These are phyloP conservation scores for Diospyros lotus DNA, from an alignment of 148 eudicot species.

Conservation along the genomic window DNA sequence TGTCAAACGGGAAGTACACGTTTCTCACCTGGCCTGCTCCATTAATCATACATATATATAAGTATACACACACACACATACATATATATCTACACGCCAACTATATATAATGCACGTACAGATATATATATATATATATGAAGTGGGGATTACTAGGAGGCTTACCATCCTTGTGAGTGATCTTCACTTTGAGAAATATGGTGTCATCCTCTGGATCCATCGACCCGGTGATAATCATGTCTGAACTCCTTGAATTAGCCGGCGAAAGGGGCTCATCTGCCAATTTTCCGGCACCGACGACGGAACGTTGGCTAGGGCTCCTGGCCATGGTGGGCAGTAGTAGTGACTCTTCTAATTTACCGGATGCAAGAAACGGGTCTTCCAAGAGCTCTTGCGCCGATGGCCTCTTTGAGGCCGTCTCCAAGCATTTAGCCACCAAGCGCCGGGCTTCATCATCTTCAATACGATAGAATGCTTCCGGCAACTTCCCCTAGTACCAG, in stretches of 20 bases:
- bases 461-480: constrained; percentile 55
- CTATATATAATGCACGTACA: no score
- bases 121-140: no score
- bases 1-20: constrained; percentile 64
- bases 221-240: constrained; percentile 79
- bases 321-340: constrained; percentile 8
- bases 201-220: constrained; percentile 54
- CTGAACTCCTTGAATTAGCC: constrained; percentile 32
- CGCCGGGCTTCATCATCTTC: constrained; percentile 51
- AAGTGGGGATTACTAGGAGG: no score
- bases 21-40: constrained; percentile 45
- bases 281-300: constrained; percentile 5
- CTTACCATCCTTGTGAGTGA: constrained; percentile 56
- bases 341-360: constrained; percentile 16
- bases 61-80: not conserved
- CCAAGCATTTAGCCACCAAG: constrained; percentile 71
- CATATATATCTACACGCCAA: no score
- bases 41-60: not conserved
- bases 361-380: constrained; percentile 66
- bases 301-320: constrained; percentile 20
- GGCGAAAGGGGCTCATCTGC: constrained; percentile 24
- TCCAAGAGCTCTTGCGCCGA: constrained; percentile 54
- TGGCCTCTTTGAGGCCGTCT: constrained; percentile 54
- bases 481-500: constrained; percentile 63
- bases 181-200: constrained; percentile 63